Conservation (phyloP, 306 rosid genomes). For the Cicer pinnatifidum region DNA sequence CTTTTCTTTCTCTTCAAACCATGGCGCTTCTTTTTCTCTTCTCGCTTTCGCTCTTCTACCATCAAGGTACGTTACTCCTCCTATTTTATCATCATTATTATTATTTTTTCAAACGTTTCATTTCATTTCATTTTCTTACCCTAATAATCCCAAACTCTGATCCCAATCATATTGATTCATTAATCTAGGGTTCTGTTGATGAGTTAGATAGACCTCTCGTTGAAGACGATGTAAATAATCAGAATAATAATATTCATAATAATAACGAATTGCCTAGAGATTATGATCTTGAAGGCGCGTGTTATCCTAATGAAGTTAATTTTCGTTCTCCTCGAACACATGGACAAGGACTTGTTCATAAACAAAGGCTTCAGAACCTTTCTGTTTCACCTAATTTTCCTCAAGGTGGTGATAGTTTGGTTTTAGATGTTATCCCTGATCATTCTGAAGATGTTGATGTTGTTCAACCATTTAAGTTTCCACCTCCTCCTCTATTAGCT, state of each 20-base stretch:
- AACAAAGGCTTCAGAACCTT: conserved; percentile 63
- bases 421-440: conserved; percentile 62
- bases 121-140: conserved; percentile 24
- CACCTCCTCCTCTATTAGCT: conserved; percentile 44
- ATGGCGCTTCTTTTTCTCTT: conserved; percentile 82
- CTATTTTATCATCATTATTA: neutral
- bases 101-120: neutral
- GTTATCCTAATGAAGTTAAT: conserved; percentile 62
- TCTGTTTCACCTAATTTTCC: conserved; percentile 51
- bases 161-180: conserved; percentile 29
- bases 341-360: conserved; percentile 69
- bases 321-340: conserved; percentile 63
- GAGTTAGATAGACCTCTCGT: conserved; percentile 91
- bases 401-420: conserved; percentile 51
- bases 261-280: conserved; percentile 64
- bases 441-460: conserved; percentile 55
- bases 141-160: conserved; percentile 21
- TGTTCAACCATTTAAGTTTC: conserved; percentile 72
- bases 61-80: conserved; percentile 51
- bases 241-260: conserved; percentile 43
- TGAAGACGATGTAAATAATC: conserved; percentile 48
- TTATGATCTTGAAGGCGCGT: conserved; percentile 87
- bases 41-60: conserved; percentile 54
- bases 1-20: conserved; percentile 81
- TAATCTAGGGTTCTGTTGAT: conserved; percentile 53